Percentiles rank a stretch among this genome's conserved stretches.
Evolutionary conservation across 2,329 filamentous ascomycete genomes (phyloP).

Genomic region (Cladophialophora immunda): DNA sequence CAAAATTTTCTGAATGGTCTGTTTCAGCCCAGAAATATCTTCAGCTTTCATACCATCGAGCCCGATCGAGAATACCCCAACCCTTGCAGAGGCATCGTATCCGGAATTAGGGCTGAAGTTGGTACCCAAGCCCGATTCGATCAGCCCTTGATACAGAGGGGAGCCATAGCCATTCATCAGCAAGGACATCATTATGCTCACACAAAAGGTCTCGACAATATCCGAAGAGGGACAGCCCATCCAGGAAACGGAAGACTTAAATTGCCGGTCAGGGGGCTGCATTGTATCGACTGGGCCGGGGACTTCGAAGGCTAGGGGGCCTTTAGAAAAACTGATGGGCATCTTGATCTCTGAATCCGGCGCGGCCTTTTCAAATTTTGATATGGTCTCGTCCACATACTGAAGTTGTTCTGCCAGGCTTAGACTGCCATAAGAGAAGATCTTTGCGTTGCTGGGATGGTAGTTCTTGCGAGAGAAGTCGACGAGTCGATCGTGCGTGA

Average conservation of each 20-base stretch:
- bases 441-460: constrained; percentile 95
- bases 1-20: constrained; percentile 76
- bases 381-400: constrained; percentile 78
- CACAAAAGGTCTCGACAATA: constrained; percentile 85
- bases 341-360: constrained; percentile 77
- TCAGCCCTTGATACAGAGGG: constrained; percentile 85
- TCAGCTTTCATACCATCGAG: constrained; percentile 86
- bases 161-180: constrained; percentile 95
- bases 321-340: constrained; percentile 74
- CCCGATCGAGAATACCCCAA: constrained; percentile 87
- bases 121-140: constrained; percentile 88
- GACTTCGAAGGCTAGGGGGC: constrained; percentile 74
- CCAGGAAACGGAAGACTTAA: constrained; percentile 95
- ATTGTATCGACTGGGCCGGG: constrained; percentile 86
- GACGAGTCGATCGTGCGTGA: constrained; percentile 89
- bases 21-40: constrained; percentile 79
- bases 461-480: constrained; percentile 93
- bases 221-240: constrained; percentile 83
- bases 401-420: constrained; percentile 80
- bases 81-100: constrained; percentile 79
- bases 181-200: constrained; percentile 82
- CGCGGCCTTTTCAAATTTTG: constrained; percentile 74
- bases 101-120: constrained; percentile 96
- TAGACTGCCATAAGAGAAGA: constrained; percentile 96
- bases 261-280: constrained; percentile 84